Evolutionary conservation across 768 basidiomycete genomes (phyloP).

Genomic region (Tylopilus sp.): DNA sequence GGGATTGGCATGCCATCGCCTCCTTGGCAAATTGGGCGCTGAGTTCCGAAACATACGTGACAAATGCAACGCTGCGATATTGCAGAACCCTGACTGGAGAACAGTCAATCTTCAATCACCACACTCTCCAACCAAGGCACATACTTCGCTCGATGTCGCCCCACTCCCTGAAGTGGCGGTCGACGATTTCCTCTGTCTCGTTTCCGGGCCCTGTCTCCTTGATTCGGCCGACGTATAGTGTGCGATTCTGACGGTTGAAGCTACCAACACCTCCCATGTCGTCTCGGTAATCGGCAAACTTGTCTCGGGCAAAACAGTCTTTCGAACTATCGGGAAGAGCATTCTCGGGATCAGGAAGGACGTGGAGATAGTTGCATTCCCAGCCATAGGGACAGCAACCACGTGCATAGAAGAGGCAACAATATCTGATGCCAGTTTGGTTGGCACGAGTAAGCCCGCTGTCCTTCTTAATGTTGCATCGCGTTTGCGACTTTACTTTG

Average conservation of each 20-base stretch:
- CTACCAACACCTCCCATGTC: slow-evolving; percentile 99
- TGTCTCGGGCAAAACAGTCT: slow-evolving; percentile 96
- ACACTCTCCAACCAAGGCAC: slow-evolving; percentile 29
- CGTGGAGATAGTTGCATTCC: slow-evolving; percentile 97
- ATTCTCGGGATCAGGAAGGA: slow-evolving; percentile 67
- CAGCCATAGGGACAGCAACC: slow-evolving; percentile 98
- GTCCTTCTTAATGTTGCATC: slow-evolving; percentile 86
- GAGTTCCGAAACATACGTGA: slow-evolving; percentile 86
- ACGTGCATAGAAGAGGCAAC: slow-evolving; percentile 91
- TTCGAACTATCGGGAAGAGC: slow-evolving; percentile 86
- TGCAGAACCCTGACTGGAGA: slow-evolving; percentile 79
- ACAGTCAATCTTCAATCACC: slow-evolving; percentile 5
- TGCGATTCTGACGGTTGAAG: slow-evolving; percentile 91
- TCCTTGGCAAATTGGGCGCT: slow-evolving; percentile 96
- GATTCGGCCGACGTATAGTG: slow-evolving; percentile 91
- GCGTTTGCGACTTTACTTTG: slow-evolving; percentile 91
- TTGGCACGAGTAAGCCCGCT: slow-evolving; percentile 94
- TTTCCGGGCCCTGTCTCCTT: slow-evolving; percentile 84
- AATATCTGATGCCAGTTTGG: slow-evolving; percentile 87
- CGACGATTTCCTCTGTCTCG: slow-evolving; percentile 90
- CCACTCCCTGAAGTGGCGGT: slow-evolving; percentile 93
- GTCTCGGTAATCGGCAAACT: slow-evolving; percentile 95
- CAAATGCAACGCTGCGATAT: slow-evolving; percentile 94
- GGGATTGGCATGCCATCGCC: slow-evolving; percentile 96
- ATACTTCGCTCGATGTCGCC: slow-evolving; percentile 88